Evolutionary conservation across 805 yeast species (phyloP).

Genomic region (Saturnispora quitensis): DNA sequence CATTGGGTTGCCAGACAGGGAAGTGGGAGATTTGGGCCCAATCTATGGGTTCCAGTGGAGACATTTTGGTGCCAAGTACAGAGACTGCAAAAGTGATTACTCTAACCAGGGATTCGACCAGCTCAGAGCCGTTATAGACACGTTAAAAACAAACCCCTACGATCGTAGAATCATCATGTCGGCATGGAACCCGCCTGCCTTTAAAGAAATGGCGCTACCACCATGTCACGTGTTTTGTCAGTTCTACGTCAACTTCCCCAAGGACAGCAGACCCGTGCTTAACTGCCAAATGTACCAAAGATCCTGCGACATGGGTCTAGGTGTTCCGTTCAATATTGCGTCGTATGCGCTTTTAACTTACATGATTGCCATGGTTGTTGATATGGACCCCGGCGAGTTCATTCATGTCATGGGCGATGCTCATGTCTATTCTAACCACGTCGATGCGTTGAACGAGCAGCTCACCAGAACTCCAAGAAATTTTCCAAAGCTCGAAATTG

Average conservation of each 20-base stretch:
- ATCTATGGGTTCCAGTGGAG: slow-evolving; percentile 99
- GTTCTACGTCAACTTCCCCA: slow-evolving; percentile 85
- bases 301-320: slow-evolving; percentile 99
- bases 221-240: slow-evolving; percentile 98
- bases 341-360: slow-evolving; percentile 86
- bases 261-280: slow-evolving; percentile 43
- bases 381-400: slow-evolving; percentile 91
- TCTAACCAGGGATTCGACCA: slow-evolving; percentile 88
- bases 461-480: slow-evolving; percentile 60
- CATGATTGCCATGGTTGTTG: slow-evolving; percentile 95
- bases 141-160: slow-evolving; percentile 79
- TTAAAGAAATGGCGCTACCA: slow-evolving; percentile 90
- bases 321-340: slow-evolving; percentile 97
- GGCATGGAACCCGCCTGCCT: slow-evolving; percentile 99
- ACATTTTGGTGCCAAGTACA: slow-evolving; percentile 93
- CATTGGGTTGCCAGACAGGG: slow-evolving; percentile 67
- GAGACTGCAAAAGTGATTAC: slow-evolving; percentile 80
- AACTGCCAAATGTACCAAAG: slow-evolving; percentile 91
- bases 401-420: slow-evolving; percentile 96
- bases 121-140: slow-evolving; percentile 66
- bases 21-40: slow-evolving; percentile 95
- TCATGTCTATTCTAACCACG: slow-evolving; percentile 88
- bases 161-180: slow-evolving; percentile 91
- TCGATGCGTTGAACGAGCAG: slow-evolving; percentile 83
- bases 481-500: slow-evolving; percentile 74